Evolutionary conservation across 2,329 filamentous ascomycete genomes (phyloP).

Genomic region (Aspergillus versicolor): DNA sequence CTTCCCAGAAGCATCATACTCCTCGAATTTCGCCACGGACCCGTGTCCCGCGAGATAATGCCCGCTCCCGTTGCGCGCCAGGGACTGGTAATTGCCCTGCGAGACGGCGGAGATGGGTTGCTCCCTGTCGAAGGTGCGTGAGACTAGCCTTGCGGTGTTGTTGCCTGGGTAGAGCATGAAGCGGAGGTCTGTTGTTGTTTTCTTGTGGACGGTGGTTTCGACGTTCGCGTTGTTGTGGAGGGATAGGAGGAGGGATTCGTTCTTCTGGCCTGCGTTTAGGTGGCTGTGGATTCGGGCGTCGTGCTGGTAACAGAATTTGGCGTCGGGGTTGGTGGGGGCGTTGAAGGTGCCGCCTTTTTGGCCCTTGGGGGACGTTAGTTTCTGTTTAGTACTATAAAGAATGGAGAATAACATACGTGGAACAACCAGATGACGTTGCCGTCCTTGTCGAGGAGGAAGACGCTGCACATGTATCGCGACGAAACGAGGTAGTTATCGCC

Average conservation of each 20-base stretch:
- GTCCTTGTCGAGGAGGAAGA: conserved; percentile 23
- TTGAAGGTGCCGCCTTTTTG: conserved; percentile 19
- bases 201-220: conserved; percentile 7
- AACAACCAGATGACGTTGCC: conserved; percentile 29
- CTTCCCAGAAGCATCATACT: conserved; percentile 27
- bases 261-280: conserved; percentile 15
- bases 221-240: conserved; percentile 31
- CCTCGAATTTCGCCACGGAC: conserved; percentile 32
- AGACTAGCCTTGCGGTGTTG: conserved; percentile 18
- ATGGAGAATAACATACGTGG: conserved; percentile 15
- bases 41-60: conserved; percentile 33
- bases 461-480: conserved; percentile 22
- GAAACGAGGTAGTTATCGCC: conserved; percentile 23
- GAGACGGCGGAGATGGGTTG: conserved; percentile 24
- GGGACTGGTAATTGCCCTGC: conserved; percentile 26
- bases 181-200: background rate
- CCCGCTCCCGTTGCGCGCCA: conserved; percentile 16
- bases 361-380: conserved; percentile 15
- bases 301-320: conserved; percentile 26
- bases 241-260: conserved; percentile 23
- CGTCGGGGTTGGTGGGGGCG: background rate
- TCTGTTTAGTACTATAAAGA: background rate
- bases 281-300: conserved; percentile 28
- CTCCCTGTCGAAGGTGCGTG: conserved; percentile 20
- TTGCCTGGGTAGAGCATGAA: conserved; percentile 20